phyloP scores from a whole-genome alignment of 2,329 filamentous ascomycete genomes.

The Tolypocladium ovalisporum region DNA sequence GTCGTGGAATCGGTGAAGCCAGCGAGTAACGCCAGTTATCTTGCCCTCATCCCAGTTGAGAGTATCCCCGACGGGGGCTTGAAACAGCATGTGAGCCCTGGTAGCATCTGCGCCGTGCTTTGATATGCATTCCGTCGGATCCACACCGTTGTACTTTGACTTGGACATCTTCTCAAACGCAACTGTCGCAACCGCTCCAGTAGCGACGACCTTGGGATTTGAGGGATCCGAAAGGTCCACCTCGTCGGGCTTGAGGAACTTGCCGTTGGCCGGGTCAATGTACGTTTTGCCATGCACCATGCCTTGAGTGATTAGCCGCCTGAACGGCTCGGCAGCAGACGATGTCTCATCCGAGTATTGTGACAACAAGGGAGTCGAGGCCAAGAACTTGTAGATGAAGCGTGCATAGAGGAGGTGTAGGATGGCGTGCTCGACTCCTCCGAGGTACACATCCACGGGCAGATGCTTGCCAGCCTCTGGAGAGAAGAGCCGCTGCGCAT shows the following conservation, averaged over 20 bases:
- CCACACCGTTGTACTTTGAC: constrained; percentile 85
- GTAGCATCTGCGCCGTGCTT: constrained; percentile 76
- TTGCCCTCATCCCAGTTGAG: constrained; percentile 82
- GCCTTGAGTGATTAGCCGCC: constrained; percentile 72
- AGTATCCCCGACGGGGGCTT: constrained; percentile 72
- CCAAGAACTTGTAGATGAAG: constrained; percentile 82
- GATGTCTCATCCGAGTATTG: constrained; percentile 20
- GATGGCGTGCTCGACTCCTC: constrained; percentile 84
- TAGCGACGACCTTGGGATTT: constrained; percentile 50
- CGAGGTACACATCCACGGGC: constrained; percentile 81
- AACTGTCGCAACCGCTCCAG: constrained; percentile 45
- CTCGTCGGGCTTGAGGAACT: constrained; percentile 67
- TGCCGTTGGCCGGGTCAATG: constrained; percentile 60
- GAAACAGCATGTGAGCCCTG: constrained; percentile 79
- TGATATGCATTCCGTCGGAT: constrained; percentile 61
- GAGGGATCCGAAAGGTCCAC: constrained; percentile 50
- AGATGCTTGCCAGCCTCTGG: constrained; percentile 46
- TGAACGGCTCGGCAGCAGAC: constrained; percentile 61
- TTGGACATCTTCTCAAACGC: constrained; percentile 92
- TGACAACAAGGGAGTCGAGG: constrained; percentile 40
- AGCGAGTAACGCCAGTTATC: constrained; percentile 71
- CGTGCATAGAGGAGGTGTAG: constrained; percentile 80
- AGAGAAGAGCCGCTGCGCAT: constrained; percentile 50
- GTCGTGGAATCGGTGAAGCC: constrained; percentile 60
- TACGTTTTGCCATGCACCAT: constrained; percentile 90